A percentile compares a stretch with the other conserved stretches of the same genome.
Evolutionary conservation across 257 asterid species (phyloP).

Genomic region (Przewalskia tangutica): DNA sequence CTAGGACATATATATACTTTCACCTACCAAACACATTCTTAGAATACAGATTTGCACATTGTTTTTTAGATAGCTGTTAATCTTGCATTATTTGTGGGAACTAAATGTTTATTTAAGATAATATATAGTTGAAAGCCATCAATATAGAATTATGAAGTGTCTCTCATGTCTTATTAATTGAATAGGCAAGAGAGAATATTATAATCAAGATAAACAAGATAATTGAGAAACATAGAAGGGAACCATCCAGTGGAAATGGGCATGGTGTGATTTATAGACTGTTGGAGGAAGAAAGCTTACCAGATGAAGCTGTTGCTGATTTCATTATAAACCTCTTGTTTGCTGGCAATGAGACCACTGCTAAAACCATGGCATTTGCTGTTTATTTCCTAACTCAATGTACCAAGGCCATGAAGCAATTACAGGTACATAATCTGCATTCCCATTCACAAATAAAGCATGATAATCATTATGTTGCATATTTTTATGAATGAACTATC

Average conservation of each 20-base stretch:
- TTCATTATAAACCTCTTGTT: slow-evolving; percentile 80
- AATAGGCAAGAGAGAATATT: slow-evolving; percentile 72
- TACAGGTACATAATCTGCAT: slow-evolving; percentile 39
- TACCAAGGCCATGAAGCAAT: slow-evolving; percentile 66
- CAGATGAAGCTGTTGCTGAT: slow-evolving; percentile 76
- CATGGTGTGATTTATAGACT: slow-evolving; percentile 64
- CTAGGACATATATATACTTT: no score
- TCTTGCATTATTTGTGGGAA: neutral
- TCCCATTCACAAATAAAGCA: neutral
- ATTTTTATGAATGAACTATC: neutral
- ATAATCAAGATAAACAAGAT: slow-evolving; percentile 55
- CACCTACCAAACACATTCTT: neutral
- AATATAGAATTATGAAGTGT: neutral
- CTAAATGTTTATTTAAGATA: neutral
- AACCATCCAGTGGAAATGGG: slow-evolving; percentile 26
- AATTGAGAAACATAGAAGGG: slow-evolving; percentile 38
- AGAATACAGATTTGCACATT: neutral
- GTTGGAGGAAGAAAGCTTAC: slow-evolving; percentile 68
- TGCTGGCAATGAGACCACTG: slow-evolving; percentile 92
- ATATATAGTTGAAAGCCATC: neutral
- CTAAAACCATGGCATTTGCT: slow-evolving; percentile 88
- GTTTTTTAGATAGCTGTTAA: neutral
- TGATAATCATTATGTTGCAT: neutral
- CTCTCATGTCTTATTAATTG: neutral
- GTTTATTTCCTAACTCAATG: slow-evolving; percentile 72